Evolutionary conservation across 2,329 filamentous ascomycete species (phyloP).

Genomic region (Arthrobotrys megalospora): DNA sequence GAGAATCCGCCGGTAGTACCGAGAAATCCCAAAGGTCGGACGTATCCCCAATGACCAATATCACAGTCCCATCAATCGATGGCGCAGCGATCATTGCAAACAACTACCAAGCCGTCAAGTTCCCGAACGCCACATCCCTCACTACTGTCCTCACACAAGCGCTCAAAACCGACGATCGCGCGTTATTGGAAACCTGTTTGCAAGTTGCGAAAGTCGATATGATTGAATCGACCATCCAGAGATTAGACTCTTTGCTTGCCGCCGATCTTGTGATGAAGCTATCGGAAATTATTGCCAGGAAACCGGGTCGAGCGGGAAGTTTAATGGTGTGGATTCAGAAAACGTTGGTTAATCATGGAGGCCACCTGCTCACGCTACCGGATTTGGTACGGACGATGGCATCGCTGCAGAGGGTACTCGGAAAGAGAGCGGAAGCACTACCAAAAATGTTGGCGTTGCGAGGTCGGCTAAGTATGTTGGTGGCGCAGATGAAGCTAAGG

Average conservation of each 20-base stretch:
- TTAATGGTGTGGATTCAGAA: conserved; percentile 97
- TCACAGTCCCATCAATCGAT: conserved; percentile 69
- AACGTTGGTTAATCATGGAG: conserved; percentile 92
- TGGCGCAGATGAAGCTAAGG: conserved; percentile 87
- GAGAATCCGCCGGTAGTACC: conserved; percentile 47
- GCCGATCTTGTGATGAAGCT: conserved; percentile 84
- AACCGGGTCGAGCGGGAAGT: conserved; percentile 88
- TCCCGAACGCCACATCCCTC: conserved; percentile 83
- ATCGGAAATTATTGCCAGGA: conserved; percentile 86
- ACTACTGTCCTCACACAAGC: conserved; percentile 94
- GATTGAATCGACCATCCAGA: conserved; percentile 89
- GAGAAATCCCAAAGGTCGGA: conserved; percentile 56
- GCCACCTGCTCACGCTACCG: conserved; percentile 88
- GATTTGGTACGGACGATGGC: conserved; percentile 83
- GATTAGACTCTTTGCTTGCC: conserved; percentile 87
- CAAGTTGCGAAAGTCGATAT: conserved; percentile 82
- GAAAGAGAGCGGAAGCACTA: conserved; percentile 86
- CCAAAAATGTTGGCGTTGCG: conserved; percentile 88
- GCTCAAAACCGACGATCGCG: conserved; percentile 89
- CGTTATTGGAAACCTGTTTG: conserved; percentile 92
- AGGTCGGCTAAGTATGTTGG: conserved; percentile 94
- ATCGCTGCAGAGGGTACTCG: conserved; percentile 86
- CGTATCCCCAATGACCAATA: conserved; percentile 65
- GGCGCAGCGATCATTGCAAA: conserved; percentile 69
- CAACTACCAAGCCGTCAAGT: conserved; percentile 70